These are phyloP conservation scores for Oryza glaberrima DNA, from an alignment of 176 grass and related monocot species.

Conservation along the genomic window DNA sequence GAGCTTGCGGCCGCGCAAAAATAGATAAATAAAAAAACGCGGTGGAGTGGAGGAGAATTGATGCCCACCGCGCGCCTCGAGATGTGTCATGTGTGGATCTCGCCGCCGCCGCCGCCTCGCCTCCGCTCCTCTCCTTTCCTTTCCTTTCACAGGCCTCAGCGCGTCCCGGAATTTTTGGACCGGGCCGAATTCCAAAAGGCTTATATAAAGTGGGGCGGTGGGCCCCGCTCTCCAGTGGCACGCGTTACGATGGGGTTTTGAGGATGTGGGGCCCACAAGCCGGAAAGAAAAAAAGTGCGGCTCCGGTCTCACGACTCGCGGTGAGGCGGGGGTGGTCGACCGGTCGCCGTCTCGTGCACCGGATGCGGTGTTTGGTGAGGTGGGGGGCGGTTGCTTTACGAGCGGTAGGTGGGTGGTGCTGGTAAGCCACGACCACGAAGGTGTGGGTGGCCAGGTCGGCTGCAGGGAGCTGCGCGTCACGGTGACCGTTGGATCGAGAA, in stretches of 20 bases:
- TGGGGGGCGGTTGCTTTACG: neutral
- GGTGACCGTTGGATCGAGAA: neutral
- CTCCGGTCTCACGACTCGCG: no score
- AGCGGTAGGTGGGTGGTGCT: neutral
- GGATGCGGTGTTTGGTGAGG: neutral
- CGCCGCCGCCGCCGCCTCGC: conserved; percentile 29
- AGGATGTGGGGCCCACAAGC: neutral
- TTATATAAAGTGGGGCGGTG: neutral
- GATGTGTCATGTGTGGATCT: conserved; percentile 57
- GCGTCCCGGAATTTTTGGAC: neutral
- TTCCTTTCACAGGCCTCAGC: neutral
- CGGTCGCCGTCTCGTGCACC: neutral
- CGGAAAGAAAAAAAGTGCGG: neutral
- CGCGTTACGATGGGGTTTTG: neutral
- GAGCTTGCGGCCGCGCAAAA: neutral
- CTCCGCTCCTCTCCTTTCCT: neutral
- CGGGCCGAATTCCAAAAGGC: neutral
- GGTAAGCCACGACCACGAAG: no score
- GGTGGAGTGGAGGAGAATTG: conserved; percentile 20
- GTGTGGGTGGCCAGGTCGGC: no score
- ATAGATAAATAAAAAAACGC: neutral
- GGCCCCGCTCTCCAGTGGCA: neutral
- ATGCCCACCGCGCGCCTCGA: conserved; percentile 36
- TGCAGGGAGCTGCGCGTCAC: no score
- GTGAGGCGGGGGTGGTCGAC: neutral